These are phyloP conservation scores for Aspergillus kassunensis DNA, from an alignment of 495 filamentous ascomycete species.

Conservation along the genomic window DNA sequence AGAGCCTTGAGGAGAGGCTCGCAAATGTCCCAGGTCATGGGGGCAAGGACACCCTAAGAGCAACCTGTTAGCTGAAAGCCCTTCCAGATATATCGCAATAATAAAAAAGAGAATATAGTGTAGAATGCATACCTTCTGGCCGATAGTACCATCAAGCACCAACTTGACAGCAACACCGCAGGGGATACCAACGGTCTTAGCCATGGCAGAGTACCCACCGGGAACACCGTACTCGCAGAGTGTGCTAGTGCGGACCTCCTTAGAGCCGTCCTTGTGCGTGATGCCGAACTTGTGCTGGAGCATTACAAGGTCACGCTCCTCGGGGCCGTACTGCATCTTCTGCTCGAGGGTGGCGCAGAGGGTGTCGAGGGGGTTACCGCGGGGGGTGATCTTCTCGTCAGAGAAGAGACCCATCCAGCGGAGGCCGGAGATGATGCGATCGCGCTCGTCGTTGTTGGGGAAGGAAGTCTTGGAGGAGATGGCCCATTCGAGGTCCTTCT, in stretches of 20 bases:
- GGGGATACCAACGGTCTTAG: constrained; percentile 71
- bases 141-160: constrained; percentile 78
- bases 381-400: constrained; percentile 64
- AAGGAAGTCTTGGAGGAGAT: constrained; percentile 75
- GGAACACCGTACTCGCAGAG: constrained; percentile 84
- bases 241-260: constrained; percentile 75
- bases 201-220: constrained; percentile 84
- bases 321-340: constrained; percentile 85
- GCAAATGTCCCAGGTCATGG: constrained; percentile 70
- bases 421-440: constrained; percentile 71
- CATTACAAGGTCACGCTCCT: constrained; percentile 83
- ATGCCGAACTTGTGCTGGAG: constrained; percentile 94
- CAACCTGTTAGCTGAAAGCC: background rate
- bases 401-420: constrained; percentile 88
- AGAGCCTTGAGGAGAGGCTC: constrained; percentile 62
- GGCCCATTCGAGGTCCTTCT: constrained; percentile 64
- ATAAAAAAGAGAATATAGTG: background rate
- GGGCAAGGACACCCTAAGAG: constrained; percentile 65
- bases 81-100: background rate
- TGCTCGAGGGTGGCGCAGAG: constrained; percentile 85
- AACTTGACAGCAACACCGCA: constrained; percentile 65
- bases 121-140: constrained; percentile 46
- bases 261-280: constrained; percentile 69
- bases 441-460: constrained; percentile 63
- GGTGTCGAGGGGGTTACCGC: constrained; percentile 80